Conservation (phyloP, 352 stramenopile genomes). For the Phytophthora quininea region DNA sequence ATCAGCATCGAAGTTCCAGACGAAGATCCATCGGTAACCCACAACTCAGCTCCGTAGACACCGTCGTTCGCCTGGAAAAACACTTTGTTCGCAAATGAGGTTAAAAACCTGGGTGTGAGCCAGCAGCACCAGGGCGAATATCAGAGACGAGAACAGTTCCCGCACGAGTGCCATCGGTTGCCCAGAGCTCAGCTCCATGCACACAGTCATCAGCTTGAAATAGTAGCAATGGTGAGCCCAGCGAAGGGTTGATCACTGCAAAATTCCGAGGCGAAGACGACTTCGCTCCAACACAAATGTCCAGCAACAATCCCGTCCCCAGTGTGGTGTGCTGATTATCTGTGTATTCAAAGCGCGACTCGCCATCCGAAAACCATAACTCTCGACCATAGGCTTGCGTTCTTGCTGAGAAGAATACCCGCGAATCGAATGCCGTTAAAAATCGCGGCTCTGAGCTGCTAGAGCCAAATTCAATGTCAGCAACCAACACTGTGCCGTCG, state of each 20-base stretch:
- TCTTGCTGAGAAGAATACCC: slow-evolving; percentile 64
- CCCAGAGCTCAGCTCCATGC: slow-evolving; percentile 85
- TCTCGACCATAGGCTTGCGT: slow-evolving; percentile 52
- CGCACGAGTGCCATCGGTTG: slow-evolving; percentile 51
- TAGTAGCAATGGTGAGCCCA: slow-evolving; percentile 40
- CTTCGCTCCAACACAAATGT: slow-evolving; percentile 53
- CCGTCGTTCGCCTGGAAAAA: slow-evolving; percentile 89
- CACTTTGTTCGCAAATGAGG: slow-evolving; percentile 40
- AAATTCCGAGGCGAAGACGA: slow-evolving; percentile 66
- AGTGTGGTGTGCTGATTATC: slow-evolving; percentile 34
- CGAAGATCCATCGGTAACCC: slow-evolving; percentile 64
- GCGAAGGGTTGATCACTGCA: slow-evolving; percentile 22
- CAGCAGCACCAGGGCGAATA: slow-evolving; percentile 45
- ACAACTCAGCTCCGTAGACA: slow-evolving; percentile 77
- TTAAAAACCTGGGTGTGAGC: slow-evolving; percentile 64
- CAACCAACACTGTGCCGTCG: slow-evolving; percentile 55
- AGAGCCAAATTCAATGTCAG: slow-evolving; percentile 55
- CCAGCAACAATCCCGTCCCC: slow-evolving; percentile 55
- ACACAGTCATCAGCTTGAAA: slow-evolving; percentile 89
- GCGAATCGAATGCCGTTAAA: slow-evolving; percentile 38
- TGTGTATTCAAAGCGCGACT: slow-evolving; percentile 32
- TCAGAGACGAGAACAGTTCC: slow-evolving; percentile 71
- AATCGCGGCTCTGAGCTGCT: slow-evolving; percentile 45
- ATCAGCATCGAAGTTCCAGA: slow-evolving; percentile 56
- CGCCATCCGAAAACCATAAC: slow-evolving; percentile 65